Base-by-base conservation (phyloP, 139 green algal species). In the Closterium sp. region DNA sequence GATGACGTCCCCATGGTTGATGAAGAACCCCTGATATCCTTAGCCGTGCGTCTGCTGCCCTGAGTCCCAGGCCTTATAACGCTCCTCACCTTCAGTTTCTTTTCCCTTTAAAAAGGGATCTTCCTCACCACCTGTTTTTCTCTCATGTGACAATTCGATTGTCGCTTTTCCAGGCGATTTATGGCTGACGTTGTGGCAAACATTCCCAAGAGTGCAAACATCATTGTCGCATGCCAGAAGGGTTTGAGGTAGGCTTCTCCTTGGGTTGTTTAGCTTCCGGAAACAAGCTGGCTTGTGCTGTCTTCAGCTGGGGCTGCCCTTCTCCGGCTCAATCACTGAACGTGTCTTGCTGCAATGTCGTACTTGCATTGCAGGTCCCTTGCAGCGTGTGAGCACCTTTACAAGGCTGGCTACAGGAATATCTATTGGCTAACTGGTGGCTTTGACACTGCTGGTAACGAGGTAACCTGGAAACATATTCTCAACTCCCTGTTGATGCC, bases 191-290 rank as follows among this genome's bases (percentile, higher is more conserved):
- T 94, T 19, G 89, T 94, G 25, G 55, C 43, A 2, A 64, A 89
- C 0, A 94, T 94, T 38, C 91, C 88, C 25, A 94, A 94, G 91
- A 84, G 23, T 30, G 89, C 91, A 5, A 93, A 90, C 55, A 90
- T 94, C 2, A 93, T 94, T 34, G 91, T 94, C 21, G 85, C 88
- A 6, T 94, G 91, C 88, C 91, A 94, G 31, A 94, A 93, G 33
- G 91, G 91, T 31, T 84, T 94, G 30, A 89, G 91, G 91, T 94
- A 33, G 55, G 55, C 55, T 6, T n/a, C n/a, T n/a, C n/a, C 16
- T 76, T 66, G 38, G 9, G 38, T 66, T 76, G 16, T 19, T 76
- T 76, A 3, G n/a, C n/a, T 76, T 76, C 55, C 55, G 25, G 55
- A 76, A 19, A 28, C 12, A 76, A 19, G 1, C 3, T 76, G 55